Evolutionary conservation across 371 early-diverging fungal genomes (phyloP), one percentile per base, ranked within the genome.

Genomic region (Mortierella sp.): DNA sequence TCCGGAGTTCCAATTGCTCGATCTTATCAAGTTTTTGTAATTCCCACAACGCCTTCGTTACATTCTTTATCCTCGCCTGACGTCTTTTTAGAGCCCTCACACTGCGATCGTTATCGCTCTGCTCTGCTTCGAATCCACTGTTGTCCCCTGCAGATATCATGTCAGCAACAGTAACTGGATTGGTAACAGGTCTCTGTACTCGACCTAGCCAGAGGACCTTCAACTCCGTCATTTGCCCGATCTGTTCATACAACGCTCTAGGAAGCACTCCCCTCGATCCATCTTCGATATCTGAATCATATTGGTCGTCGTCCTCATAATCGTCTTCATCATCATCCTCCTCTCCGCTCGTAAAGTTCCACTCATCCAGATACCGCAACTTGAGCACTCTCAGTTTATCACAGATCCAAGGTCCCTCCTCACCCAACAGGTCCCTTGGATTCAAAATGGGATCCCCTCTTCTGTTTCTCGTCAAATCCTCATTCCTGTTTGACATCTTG

Each of bases 151-250:
- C n/a, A 24, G 18, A 22, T 11, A 24, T 26, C 52, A 30, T 16
- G 30, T 12, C 18, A 43, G 35, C 35, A 35, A 35, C 35, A 35
- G 35, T 8, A 35, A 35, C 35, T 35, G 35, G 35, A 3, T 35
- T 35, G 35, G 35, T 35, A 6, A 3, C 35, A 35, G 35, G 6
- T 35, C 35, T 43, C 22, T 62, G 51, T 8, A 71, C 51, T 26
- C 64, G 18, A 1, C 71, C 64, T 18, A 64, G 28, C 57, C 71
- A 57, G 24, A 70, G 65, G 0, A 22, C 58, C 58, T 70, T 58
- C 30, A 64, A 14, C 49, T 49, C 58, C 8, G 62, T 52, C 64
- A 64, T n/a, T 49, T 49, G 30, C 9, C 30, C 43, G 18, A 70
- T 39, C 45, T 62, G 47, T 22, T 55, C 59, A n/a, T 45, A 45